Conservation (phyloP, 2,329 filamentous ascomycete genomes). For the Fusarium euwallaceae region DNA sequence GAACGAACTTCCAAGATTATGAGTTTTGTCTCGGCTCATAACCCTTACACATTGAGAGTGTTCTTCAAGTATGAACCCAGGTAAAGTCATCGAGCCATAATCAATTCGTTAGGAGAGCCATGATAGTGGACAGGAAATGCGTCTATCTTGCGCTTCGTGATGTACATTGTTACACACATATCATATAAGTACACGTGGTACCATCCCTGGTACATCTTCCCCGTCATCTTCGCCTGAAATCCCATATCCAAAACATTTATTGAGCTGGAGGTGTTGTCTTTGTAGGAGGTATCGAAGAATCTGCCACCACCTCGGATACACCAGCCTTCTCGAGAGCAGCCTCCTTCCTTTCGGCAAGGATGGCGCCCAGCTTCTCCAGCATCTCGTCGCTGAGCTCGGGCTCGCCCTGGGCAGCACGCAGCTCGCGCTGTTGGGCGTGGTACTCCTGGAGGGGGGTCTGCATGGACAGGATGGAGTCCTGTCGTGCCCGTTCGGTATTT, state of each 20-base stretch:
- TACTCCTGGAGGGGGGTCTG: conserved; percentile 71
- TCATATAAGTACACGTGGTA: conserved; percentile 51
- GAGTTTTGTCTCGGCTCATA: neutral
- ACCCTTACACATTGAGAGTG: neutral
- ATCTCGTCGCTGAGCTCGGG: conserved; percentile 69
- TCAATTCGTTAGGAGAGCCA: neutral
- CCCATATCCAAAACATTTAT: conserved; percentile 24
- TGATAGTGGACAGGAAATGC: conserved; percentile 34
- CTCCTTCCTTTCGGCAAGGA: conserved; percentile 69
- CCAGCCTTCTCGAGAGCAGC: conserved; percentile 55
- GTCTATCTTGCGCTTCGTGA: conserved; percentile 49
- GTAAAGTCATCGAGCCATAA: neutral
- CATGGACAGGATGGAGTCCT: conserved; percentile 55
- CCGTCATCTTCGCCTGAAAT: conserved; percentile 19
- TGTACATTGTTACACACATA: conserved; percentile 51
- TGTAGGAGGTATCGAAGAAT: conserved; percentile 36
- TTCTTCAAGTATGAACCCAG: neutral
- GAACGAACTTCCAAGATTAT: neutral
- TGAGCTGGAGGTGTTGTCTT: conserved; percentile 34
- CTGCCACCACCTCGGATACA: conserved; percentile 49
- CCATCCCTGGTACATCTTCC: conserved; percentile 33
- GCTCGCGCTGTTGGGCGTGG: conserved; percentile 66
- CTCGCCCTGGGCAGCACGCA: conserved; percentile 66
- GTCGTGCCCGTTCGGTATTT: conserved; percentile 54
- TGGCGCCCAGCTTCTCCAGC: conserved; percentile 72